Base-by-base conservation (phyloP, 345 rosid genomes). In the Heritiera fomes region DNA sequence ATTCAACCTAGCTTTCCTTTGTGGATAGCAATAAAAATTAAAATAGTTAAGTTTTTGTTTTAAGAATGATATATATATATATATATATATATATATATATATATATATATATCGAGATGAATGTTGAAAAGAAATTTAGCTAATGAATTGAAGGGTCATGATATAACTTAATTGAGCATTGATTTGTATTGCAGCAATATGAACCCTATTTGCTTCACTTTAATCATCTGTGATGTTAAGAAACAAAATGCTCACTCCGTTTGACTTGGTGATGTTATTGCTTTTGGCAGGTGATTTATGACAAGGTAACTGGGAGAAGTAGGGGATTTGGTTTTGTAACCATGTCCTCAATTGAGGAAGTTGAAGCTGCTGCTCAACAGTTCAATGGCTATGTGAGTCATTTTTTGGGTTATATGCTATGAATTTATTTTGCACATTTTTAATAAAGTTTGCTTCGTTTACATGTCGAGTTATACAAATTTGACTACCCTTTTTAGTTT, bases 281-380 rank as follows among this genome's bases (percentile, higher is more conserved):
- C 34, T 73, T 84, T 69, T 82, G 83, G 77, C 80, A 96, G 99
- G 98, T 96, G 3, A 96, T 92, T 40, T 96, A 96, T 84, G 98
- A 96, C 82, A 96, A 91, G 87, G 83, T 85, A 50, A 92, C 98
- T 56, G 98, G 99, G 52, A 84, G 98, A 83, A 96, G 98, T 89
- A 88, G 99, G 79, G 99, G 99, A 62, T 96, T 96, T 77, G 99
- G 91, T 58, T 96, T 96, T 75, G 99, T 96, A 83, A 96, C 98
- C 71, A 96, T 96, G 99, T 90, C 98, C 0, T 78, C 88, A 10
- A 59, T 12, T 7, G 87, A 91, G 83, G 99, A 94, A 84, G 98
- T 85, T 83, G 87, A 90, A 84, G 88, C 91, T 18, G 98, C 98
- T 76, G 91, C 82, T 55, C 88, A 87, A 81, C 98, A 90, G 79